Base-by-base conservation (phyloP, 768 basidiomycete species). In the Suillus fuscotomentosus region DNA sequence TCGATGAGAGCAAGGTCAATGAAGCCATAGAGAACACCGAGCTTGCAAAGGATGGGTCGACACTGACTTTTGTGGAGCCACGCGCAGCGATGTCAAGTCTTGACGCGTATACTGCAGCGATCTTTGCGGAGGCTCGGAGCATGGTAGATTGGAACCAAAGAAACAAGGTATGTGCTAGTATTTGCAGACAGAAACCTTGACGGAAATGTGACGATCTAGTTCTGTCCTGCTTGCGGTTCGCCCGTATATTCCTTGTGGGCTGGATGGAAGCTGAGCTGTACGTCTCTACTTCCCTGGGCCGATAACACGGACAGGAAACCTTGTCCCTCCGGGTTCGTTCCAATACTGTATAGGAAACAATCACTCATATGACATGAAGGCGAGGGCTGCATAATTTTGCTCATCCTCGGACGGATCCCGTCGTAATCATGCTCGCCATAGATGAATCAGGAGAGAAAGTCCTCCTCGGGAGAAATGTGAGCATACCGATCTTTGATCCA, bases 141-240 rank as follows among this genome's bases (percentile, higher is more conserved):
- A 80, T 98, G 85, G 81, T 91, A 3, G 97, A 99, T 72, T 99
- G 97, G 97, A 99, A 97, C 74, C 82, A 80, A 59, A 81, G 95
- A 61, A 97, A 96, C 77, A 93, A 88, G 81, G 95, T 87, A 70
- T 41, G 79, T 69, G 20, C 31, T 8, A 22, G 39, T 51, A 22
- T 31, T 2, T 62, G 45, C 51, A 50, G 38, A 51, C 4, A 3
- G 22, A 42, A 55, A 53, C 5, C 38, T 27, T 64, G 0, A 24
- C 63, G 65, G 43, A 64, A 43, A 56, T 22, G 2, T 27, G 47
- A 22, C 56, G 42, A 17, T n/a, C 5, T 66, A 95, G 94, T 96
- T 93, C 74, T 99, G 97, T 72, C 84, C 96, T 0, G 88, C 86
- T 0, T 99, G 97, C 73, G 95, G 95, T 4, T 85, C 88, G 0